Conservation (phyloP, 768 basidiomycete species). For the Mycena crocata region DNA sequence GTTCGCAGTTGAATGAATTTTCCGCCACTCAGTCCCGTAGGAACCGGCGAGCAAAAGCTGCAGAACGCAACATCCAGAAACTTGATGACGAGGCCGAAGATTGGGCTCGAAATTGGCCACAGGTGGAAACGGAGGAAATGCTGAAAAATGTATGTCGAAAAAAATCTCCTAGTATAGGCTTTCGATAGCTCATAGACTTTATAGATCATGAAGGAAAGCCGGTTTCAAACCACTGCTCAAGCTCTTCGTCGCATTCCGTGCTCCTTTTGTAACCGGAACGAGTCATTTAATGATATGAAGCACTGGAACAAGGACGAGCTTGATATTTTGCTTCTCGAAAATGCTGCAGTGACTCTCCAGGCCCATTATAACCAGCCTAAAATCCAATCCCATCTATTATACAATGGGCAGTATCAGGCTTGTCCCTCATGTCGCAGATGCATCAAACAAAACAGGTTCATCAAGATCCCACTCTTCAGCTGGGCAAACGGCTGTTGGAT, state of each 20-base stretch:
- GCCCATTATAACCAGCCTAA: not conserved
- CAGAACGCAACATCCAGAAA: not conserved
- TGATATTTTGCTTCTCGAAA: not conserved
- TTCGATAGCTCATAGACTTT: not conserved
- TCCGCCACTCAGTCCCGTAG: too few relatives aligned
- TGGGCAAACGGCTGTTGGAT: too few relatives aligned
- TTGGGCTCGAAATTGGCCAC: slow-evolving; percentile 7
- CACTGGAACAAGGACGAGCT: not conserved
- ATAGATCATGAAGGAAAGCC: not conserved
- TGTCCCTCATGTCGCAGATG: too few relatives aligned
- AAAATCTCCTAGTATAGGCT: not conserved
- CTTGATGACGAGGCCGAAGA: not conserved
- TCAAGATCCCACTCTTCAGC: too few relatives aligned
- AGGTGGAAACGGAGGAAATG: slow-evolving; percentile 2
- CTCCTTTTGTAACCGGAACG: not conserved
- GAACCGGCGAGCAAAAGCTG: not conserved
- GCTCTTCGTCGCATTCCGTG: not conserved
- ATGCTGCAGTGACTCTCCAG: not conserved
- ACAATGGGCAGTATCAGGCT: too few relatives aligned
- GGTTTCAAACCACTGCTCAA: not conserved
- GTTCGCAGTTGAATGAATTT: too few relatives aligned
- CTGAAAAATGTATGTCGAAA: not conserved
- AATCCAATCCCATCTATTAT: too few relatives aligned
- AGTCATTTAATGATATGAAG: not conserved
- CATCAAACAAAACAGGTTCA: too few relatives aligned